phyloP scores from a whole-genome alignment of 257 asterid genomes.

The Penstemon barbatus region DNA sequence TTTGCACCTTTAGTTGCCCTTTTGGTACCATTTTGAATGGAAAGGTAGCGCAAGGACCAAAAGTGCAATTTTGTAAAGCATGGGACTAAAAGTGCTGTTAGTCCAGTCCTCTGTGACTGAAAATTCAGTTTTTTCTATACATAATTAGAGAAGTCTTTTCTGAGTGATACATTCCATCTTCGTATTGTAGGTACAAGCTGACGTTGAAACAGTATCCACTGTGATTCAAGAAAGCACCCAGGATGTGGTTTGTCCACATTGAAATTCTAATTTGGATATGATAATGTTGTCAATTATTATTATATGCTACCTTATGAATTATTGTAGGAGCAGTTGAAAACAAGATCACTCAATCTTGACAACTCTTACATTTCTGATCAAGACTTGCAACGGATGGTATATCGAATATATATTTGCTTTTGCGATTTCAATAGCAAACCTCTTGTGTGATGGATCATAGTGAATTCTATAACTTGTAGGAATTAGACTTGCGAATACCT shows the following conservation, averaged over 20 bases:
- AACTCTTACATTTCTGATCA: constrained; percentile 33
- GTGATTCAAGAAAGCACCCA: constrained; percentile 33
- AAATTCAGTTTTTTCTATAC: too few species aligned
- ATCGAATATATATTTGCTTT: constrained; percentile 17
- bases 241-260: constrained; percentile 34
- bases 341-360: constrained; percentile 27
- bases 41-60: too few species aligned
- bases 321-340: constrained; percentile 38
- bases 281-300: not conserved
- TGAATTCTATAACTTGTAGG: constrained; percentile 29
- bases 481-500: constrained; percentile 28
- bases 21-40: too few species aligned
- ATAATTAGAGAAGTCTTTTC: not conserved
- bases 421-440: constrained; percentile 5
- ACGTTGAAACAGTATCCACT: constrained; percentile 29
- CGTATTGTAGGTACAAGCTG: constrained; percentile 31
- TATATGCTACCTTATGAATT: constrained; percentile 14
- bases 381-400: constrained; percentile 39
- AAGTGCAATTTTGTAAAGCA: too few species aligned
- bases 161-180: constrained; percentile 13
- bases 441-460: not conserved
- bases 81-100: too few species aligned
- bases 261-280: constrained; percentile 16
- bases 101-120: too few species aligned
- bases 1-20: too few species aligned